Evolutionary conservation across 164 flowering plant genomes (phyloP).

Genomic region (Magnolia changhungtana): DNA sequence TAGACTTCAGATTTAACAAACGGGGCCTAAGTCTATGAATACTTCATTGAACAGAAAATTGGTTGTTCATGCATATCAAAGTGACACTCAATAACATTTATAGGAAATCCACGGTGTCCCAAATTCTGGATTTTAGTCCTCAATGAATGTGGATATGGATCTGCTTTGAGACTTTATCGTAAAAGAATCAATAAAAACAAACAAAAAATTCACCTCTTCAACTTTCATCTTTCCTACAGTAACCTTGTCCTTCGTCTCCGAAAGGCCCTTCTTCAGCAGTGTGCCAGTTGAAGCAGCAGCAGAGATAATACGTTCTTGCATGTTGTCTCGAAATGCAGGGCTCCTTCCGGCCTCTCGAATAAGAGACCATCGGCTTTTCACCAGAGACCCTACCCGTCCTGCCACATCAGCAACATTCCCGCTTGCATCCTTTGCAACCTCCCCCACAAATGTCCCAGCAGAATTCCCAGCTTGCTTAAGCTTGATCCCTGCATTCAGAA

Average conservation of each 20-base stretch:
- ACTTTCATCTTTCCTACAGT: conserved; percentile 78
- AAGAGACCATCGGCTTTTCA: conserved; percentile 76
- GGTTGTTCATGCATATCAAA: background rate
- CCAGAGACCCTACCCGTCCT: conserved; percentile 63
- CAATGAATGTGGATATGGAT: background rate
- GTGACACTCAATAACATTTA: background rate
- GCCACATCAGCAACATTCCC: conserved; percentile 74
- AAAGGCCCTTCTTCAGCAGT: conserved; percentile 65
- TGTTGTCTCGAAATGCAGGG: conserved; percentile 66
- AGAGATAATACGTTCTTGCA: conserved; percentile 70
- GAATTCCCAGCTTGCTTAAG: conserved; percentile 78
- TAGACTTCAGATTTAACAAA: no score
- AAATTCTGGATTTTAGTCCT: background rate
- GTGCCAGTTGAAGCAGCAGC: conserved; percentile 84
- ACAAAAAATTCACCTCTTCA: conserved; percentile 56
- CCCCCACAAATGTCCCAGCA: conserved; percentile 72
- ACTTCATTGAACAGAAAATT: no score
- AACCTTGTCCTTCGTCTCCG: conserved; percentile 87
- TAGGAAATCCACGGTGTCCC: background rate
- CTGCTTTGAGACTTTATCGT: background rate
- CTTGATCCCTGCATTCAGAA: conserved; percentile 51
- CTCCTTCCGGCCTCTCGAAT: conserved; percentile 41
- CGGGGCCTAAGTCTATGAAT: no score
- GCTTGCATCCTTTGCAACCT: conserved; percentile 79
- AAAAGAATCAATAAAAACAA: background rate